Conservation (phyloP, 2,329 filamentous ascomycete genomes). For the Neodidymelliopsis sp. region DNA sequence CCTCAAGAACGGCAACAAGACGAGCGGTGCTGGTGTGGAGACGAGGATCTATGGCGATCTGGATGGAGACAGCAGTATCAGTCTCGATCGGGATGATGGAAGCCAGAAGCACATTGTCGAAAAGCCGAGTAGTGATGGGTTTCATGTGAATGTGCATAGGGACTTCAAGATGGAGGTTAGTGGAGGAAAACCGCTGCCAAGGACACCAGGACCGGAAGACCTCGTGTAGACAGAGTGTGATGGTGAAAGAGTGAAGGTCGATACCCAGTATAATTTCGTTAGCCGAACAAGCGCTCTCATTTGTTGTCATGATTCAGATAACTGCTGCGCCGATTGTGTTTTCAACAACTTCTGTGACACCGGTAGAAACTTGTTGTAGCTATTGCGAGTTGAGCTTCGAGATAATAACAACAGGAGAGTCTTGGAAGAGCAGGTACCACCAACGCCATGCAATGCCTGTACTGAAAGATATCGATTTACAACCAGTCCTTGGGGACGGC, state of each 20-base stretch:
- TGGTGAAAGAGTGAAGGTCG: not conserved
- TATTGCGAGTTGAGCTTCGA: not conserved
- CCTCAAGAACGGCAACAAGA: constrained; percentile 7
- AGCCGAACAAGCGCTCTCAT: not conserved
- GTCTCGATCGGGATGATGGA: constrained; percentile 16
- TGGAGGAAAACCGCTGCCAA: constrained; percentile 13
- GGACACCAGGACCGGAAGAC: constrained; percentile 5
- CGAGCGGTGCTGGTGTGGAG: constrained; percentile 11
- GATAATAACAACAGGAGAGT: not conserved
- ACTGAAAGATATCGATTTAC: constrained; percentile 9
- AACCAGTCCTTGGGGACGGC: constrained; percentile 48
- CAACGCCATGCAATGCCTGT: constrained; percentile 17
- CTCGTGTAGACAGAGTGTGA: not conserved
- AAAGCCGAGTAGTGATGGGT: constrained; percentile 6
- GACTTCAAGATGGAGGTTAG: constrained; percentile 19
- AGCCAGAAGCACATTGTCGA: constrained; percentile 17
- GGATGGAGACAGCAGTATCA: constrained; percentile 10
- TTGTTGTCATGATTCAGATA: too few relatives aligned
- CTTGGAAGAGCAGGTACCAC: not conserved
- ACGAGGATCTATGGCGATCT: constrained; percentile 22
- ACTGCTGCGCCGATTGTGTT: too few relatives aligned
- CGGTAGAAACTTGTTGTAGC: too few relatives aligned
- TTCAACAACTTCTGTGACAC: too few relatives aligned
- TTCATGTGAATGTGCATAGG: constrained; percentile 16
- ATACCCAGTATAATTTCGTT: not conserved